These are phyloP conservation scores for Zostera marina DNA, from an alignment of 116 monocot species.

Conservation along the genomic window DNA sequence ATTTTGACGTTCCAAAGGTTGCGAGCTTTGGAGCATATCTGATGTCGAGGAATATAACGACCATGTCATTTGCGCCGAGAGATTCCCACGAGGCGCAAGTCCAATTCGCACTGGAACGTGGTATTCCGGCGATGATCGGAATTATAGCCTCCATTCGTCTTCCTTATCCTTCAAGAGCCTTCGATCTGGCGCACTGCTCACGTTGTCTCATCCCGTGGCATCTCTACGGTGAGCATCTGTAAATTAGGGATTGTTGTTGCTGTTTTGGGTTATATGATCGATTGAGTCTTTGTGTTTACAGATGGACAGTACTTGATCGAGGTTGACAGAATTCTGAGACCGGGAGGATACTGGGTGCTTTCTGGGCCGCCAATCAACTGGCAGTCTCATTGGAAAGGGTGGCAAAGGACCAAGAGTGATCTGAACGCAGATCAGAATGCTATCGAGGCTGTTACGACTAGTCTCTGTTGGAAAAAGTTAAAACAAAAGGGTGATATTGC, in stretches of 20 bases:
- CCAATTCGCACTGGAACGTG: constrained; percentile 72
- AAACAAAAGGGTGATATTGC: constrained; percentile 24
- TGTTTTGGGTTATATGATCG: too few species aligned
- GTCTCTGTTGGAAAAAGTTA: constrained; percentile 69
- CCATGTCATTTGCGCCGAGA: constrained; percentile 62
- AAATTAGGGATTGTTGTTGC: too few species aligned
- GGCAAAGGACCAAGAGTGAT: constrained; percentile 50
- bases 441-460: constrained; percentile 35
- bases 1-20: constrained; percentile 66
- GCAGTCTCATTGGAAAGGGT: constrained; percentile 50
- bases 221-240: constrained; percentile 20
- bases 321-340: constrained; percentile 53
- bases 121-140: constrained; percentile 70
- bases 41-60: constrained; percentile 37
- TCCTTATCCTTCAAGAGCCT: constrained; percentile 57
- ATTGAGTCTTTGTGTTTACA: too few species aligned
- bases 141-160: constrained; percentile 60
- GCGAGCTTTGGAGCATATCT: constrained; percentile 76
- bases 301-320: constrained; percentile 58
- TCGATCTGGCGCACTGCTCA: constrained; percentile 85
- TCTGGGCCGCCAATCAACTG: constrained; percentile 76
- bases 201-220: constrained; percentile 87
- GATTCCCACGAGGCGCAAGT: constrained; percentile 78
- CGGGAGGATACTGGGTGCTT: constrained; percentile 74
- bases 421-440: constrained; percentile 39